These are phyloP conservation scores for Herpomyces periplanetae DNA, from an alignment of 2,329 filamentous ascomycete species.

Conservation along the genomic window DNA sequence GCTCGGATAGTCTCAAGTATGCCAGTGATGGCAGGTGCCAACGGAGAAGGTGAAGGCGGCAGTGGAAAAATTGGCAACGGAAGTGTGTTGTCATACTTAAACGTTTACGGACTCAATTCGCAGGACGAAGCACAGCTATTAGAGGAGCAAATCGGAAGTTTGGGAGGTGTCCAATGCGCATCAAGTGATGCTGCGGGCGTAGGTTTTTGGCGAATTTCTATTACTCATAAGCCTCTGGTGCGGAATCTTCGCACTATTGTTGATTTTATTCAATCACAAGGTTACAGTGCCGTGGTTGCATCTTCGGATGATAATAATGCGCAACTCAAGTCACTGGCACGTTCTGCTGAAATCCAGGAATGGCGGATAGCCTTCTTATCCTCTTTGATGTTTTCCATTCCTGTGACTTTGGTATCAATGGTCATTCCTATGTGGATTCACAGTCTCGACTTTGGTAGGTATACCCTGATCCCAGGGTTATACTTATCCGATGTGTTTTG, in stretches of 20 bases:
- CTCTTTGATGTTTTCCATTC: conserved; percentile 43
- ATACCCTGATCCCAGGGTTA: conserved; percentile 25
- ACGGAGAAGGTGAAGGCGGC: conserved; percentile 69
- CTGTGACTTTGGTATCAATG: conserved; percentile 78
- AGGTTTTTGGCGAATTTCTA: conserved; percentile 26
- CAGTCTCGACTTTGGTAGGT: conserved; percentile 29
- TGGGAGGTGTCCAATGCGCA: conserved; percentile 32
- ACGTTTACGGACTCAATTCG: conserved; percentile 38
- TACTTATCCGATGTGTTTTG: conserved; percentile 65
- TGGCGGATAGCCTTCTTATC: conserved; percentile 48
- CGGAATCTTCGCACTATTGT: conserved; percentile 50
- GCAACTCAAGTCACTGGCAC: conserved; percentile 71
- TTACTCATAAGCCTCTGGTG: conserved; percentile 27
- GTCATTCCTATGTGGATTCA: conserved; percentile 52
- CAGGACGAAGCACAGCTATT: conserved; percentile 28
- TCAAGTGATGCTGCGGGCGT: no score
- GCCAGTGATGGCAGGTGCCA: no score
- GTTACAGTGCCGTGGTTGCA: conserved; percentile 56
- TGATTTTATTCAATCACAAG: conserved; percentile 35
- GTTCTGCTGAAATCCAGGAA: conserved; percentile 78
- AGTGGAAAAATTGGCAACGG: conserved; percentile 64
- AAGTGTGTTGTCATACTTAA: conserved; percentile 43
- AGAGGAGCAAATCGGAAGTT: conserved; percentile 21
- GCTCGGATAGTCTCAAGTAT: conserved; percentile 22
- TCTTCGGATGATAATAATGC: conserved; percentile 87